Conservation (phyloP, 495 filamentous ascomycete genomes). For the Immersiella caudata region DNA sequence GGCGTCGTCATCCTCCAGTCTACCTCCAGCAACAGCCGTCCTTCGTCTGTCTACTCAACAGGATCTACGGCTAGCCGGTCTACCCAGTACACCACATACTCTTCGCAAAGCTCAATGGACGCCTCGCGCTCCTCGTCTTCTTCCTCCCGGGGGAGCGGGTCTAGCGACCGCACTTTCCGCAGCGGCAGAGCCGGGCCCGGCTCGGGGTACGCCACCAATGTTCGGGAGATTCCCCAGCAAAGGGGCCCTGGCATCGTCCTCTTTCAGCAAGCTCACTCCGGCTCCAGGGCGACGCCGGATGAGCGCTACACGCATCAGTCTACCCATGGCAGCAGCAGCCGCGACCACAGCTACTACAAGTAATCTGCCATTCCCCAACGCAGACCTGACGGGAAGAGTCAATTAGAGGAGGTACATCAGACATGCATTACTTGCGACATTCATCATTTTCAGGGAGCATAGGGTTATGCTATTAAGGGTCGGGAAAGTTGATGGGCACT, state of each 20-base stretch:
- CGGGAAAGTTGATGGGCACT: background rate
- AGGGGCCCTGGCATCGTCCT: conserved; percentile 8
- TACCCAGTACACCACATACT: conserved; percentile 17
- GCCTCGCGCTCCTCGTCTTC: conserved; percentile 19
- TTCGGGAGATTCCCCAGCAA: background rate
- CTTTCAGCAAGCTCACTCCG: background rate
- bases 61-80: conserved; percentile 18
- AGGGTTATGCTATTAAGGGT: background rate
- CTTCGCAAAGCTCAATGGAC: conserved; percentile 20
- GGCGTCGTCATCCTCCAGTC: conserved; percentile 20
- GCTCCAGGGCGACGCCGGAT: background rate
- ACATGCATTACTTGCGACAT: background rate
- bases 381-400: too few species aligned
- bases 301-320: background rate
- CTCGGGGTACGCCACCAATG: background rate
- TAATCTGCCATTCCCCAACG: background rate
- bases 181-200: conserved; percentile 4
- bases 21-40: conserved; percentile 2
- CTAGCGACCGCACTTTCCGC: conserved; percentile 14
- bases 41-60: background rate
- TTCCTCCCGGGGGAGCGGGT: background rate
- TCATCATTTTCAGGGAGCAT: background rate
- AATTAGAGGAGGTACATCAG: background rate
- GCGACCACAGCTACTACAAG: background rate
- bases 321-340: background rate